Conservation (phyloP, 164 flowering plant species). For the Litsea cubeba region DNA sequence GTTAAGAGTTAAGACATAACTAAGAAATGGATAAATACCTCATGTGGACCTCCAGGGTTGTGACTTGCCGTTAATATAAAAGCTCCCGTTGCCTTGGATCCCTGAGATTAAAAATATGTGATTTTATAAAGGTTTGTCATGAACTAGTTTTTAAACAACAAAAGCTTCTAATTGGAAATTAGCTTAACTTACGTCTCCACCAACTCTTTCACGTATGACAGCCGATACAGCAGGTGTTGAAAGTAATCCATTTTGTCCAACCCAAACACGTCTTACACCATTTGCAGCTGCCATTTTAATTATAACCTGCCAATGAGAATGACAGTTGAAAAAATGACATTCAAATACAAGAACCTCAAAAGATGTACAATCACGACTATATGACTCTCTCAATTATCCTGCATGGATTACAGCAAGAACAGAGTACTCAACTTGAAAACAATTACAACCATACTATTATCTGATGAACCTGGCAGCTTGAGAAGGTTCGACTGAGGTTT, state of each 20-base stretch:
- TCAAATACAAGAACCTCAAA: not conserved
- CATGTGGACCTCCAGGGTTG: constrained; percentile 96
- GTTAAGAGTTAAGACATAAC: too few species aligned
- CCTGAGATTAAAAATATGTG: constrained; percentile 36
- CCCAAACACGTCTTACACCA: constrained; percentile 92
- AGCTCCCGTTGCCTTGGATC: constrained; percentile 81
- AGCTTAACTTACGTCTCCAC: constrained; percentile 54
- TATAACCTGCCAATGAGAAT: constrained; percentile 61
- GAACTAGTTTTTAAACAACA: not conserved
- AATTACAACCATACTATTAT: too few species aligned
- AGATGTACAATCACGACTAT: not conserved
- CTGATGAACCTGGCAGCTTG: too few species aligned
- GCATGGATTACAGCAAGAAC: not conserved
- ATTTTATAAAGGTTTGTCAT: not conserved
- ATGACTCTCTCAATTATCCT: not conserved
- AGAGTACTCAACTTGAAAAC: not conserved
- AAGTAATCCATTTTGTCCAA: constrained; percentile 82
- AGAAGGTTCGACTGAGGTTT: too few species aligned
- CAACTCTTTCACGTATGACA: constrained; percentile 90
- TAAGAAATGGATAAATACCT: constrained; percentile 34
- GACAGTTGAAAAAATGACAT: not conserved
- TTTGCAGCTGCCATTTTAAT: constrained; percentile 93
- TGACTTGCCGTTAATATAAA: constrained; percentile 98
- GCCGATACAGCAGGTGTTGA: constrained; percentile 99
- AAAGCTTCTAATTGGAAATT: not conserved